Evolutionary conservation across 371 early-diverging fungal species (phyloP).

Genomic region (Mucor velutinosus): DNA sequence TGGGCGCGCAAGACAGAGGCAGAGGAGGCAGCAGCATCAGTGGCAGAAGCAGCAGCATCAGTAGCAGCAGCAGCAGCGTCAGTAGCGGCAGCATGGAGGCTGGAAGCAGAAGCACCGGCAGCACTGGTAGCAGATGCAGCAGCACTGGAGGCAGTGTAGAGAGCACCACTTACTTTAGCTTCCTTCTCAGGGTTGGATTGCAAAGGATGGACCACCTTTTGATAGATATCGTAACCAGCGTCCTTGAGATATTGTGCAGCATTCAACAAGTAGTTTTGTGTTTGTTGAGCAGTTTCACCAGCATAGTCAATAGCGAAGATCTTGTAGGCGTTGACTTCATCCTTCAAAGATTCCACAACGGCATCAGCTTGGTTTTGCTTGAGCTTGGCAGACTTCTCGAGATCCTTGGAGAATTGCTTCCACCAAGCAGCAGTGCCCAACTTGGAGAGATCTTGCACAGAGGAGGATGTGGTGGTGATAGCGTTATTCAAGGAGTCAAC

Average conservation of each 20-base stretch:
- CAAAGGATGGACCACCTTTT: conserved; percentile 15
- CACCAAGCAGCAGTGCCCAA: conserved; percentile 40
- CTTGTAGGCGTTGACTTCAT: conserved; percentile 48
- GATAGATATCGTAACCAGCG: conserved; percentile 17
- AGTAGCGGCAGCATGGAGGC: background rate
- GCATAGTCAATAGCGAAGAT: conserved; percentile 51
- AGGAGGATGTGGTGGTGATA: conserved; percentile 14
- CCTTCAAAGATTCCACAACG: conserved; percentile 25
- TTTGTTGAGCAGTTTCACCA: conserved; percentile 25
- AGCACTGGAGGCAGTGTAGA: conserved; percentile 11
- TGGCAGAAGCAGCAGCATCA: background rate
- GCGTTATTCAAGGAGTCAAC: conserved; percentile 29
- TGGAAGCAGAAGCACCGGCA: conserved; percentile 8
- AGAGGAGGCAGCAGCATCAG: conserved; percentile 32
- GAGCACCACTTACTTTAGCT: background rate
- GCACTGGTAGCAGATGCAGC: conserved; percentile 17
- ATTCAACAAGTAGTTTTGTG: conserved; percentile 16
- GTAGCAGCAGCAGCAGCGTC: conserved; percentile 12
- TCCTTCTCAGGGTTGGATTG: conserved; percentile 1
- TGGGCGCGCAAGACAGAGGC: conserved; percentile 23
- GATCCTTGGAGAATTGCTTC: conserved; percentile 28
- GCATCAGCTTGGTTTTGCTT: conserved; percentile 32
- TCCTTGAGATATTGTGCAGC: conserved; percentile 21
- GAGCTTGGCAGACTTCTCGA: conserved; percentile 36
- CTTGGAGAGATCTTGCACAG: conserved; percentile 31